Evolutionary conservation across 176 grass and related monocot species (phyloP), one percentile per base, ranked within the genome.

Genomic region (Melocanna baccifera): DNA sequence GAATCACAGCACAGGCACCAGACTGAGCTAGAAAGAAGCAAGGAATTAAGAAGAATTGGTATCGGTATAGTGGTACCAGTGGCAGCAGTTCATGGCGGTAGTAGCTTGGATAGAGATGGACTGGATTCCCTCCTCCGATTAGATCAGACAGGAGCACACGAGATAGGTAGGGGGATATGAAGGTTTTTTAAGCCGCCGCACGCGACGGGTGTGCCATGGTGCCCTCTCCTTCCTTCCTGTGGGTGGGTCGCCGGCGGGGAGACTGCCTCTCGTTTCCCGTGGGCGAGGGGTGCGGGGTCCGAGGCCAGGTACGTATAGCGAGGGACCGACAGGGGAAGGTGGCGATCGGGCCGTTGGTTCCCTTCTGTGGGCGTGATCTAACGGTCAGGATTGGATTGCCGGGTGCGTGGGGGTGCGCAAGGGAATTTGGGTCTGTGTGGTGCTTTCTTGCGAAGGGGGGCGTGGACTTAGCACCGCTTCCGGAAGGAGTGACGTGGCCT

Each of bases 361-460:
- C 8, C 5, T 59, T 1, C 71, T 48, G 86, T 48, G 86, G 86
- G 86, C 39, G 78, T 0, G 20, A 87, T 87, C 85, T 26, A 39
- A 61, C 71, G 86, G 85, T 1, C 0, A 0, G 1, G 0, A 0
- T 0, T 0, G 28, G 6, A 29, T 14, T 4, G 10, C 0, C 32
- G 7, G 56, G 3, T 7, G 48, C 3, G 14, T 0, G 3, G 34
- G 9, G 36, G 0, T 76, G 26, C 70, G 78, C 50, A 18, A 48
- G 37, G 9, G n/a, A 30, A 36, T 68, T 67, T 28, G 19, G 46
- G 15, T n/a, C 3, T 1, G 6, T 20, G 26, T 11, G 63, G 47
- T 1, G 20, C 13, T 86, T 80, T 87, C 85, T 87, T 81, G 85
- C 77, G 3, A 18, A 75, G 69, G 85, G 47, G 69, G 70, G 61